Base-by-base conservation (phyloP, 1,139 yeast genomes). In the Lodderomyces metapsilosis region DNA sequence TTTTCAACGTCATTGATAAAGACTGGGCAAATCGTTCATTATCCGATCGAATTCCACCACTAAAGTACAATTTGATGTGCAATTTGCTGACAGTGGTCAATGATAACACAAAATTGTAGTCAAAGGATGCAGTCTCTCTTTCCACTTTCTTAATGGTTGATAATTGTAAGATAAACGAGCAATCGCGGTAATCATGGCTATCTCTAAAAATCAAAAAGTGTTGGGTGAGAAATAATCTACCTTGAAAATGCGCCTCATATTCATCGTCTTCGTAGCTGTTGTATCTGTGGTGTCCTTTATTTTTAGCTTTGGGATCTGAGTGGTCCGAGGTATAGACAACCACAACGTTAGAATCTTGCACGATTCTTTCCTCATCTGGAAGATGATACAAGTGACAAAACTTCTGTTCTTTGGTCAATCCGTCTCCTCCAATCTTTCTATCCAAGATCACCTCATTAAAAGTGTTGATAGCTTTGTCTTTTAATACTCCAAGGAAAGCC, bases 131-230 rank as follows among this genome's bases (percentile, higher is more conserved):
- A 4, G 37, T 10, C 25, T 38, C 44, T 42, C 98, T 71, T 59
- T 92, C 97, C 20, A 92, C 95, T 49, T 89, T 83, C 55, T 86
- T 82, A 28, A 94, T 68, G 1, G 96, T 79, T 7, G 92, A 80
- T 37, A 92, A 65, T 48, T 94, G 95, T 37, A 92, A 55, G 2
- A 76, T 74, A 56, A 91, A 79, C 8, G 80, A 74, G 56, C 94
- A 86, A 43, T 82, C 78, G 44, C 82, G 74, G 36, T 74, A 70
- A 55, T 88, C 95, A 49, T 79, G 80, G 4, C 79, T 76, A 53
- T 88, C 88, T 43, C 79, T 71, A 57, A 89, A 89, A 24, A 88
- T 78, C 39, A 92, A 58, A 57, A 82, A 92, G 48, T 85, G 87
- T 43, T 80, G 80, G 1, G 96, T 86, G 35, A 91, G 61, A 51